Conservation (phyloP, 331 rosid species). For the Stylosanthes scabra region DNA sequence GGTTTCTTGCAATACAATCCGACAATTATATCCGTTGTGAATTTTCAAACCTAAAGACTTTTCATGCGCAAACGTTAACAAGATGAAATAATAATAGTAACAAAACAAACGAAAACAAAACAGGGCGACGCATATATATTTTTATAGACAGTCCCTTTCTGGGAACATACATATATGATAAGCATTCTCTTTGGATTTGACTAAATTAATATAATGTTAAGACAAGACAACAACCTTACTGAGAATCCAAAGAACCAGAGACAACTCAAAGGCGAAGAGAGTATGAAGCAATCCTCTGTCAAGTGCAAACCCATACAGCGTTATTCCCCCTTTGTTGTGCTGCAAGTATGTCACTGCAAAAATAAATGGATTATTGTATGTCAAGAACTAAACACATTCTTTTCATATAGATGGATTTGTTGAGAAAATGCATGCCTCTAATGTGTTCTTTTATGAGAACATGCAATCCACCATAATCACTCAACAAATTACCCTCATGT, state of each 20-base stretch:
- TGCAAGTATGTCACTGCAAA: conserved; percentile 69
- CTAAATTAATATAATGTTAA: conserved; percentile 18
- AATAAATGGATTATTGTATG: not conserved
- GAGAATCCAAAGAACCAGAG: conserved; percentile 81
- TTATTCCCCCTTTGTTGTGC: conserved; percentile 82
- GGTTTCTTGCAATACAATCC: too few species aligned
- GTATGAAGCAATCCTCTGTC: conserved; percentile 94
- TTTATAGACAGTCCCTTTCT: too few species aligned
- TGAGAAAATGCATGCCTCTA: too few species aligned
- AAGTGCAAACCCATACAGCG: conserved; percentile 75
- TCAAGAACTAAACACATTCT: not conserved
- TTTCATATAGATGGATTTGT: not conserved
- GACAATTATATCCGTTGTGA: too few species aligned
- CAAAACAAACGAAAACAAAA: too few species aligned
- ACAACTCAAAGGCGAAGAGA: conserved; percentile 82
- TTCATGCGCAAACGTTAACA: too few species aligned
- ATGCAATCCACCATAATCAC: not conserved
- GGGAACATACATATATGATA: too few species aligned
- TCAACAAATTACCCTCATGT: too few species aligned
- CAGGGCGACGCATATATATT: too few species aligned
- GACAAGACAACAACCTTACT: conserved; percentile 82
- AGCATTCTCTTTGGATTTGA: not conserved
- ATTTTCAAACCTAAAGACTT: too few species aligned
- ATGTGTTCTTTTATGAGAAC: not conserved
- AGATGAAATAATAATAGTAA: too few species aligned